Conservation (phyloP, 2,329 filamentous ascomycete genomes). For the Rhinocladiella similis region DNA sequence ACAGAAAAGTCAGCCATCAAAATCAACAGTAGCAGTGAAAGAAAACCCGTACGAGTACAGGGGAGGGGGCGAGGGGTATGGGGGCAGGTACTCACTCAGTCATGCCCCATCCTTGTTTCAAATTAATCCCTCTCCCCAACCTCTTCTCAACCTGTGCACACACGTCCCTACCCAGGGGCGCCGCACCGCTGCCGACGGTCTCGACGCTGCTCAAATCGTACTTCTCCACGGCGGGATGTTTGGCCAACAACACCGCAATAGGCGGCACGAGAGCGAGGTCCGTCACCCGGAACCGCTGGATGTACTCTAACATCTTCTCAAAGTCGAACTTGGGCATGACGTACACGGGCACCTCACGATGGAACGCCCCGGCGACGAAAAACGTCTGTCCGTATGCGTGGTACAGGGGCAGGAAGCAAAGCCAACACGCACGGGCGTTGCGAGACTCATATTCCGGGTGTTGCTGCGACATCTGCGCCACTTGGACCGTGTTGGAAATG, state of each 20-base stretch:
- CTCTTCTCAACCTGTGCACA: constrained; percentile 59
- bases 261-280: constrained; percentile 70
- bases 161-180: constrained; percentile 63
- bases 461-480: constrained; percentile 32
- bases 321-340: constrained; percentile 80
- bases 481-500: constrained; percentile 58
- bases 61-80: too few species aligned
- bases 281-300: constrained; percentile 69
- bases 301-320: constrained; percentile 65
- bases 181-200: constrained; percentile 64
- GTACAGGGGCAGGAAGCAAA: constrained; percentile 77
- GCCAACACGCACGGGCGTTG: constrained; percentile 43
- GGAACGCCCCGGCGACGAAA: constrained; percentile 62
- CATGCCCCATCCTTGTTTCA: constrained; percentile 84
- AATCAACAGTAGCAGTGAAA: not conserved
- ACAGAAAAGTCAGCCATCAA: not conserved
- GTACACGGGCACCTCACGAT: constrained; percentile 66
- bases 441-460: constrained; percentile 52
- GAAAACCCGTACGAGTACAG: not conserved
- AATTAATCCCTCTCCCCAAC: constrained; percentile 52
- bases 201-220: constrained; percentile 70
- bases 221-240: constrained; percentile 64
- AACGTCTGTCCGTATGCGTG: constrained; percentile 73
- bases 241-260: constrained; percentile 70
- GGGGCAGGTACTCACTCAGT: constrained; percentile 59